Conservation (phyloP, 2,329 filamentous ascomycete species). For the Colletotrichum sp. region DNA sequence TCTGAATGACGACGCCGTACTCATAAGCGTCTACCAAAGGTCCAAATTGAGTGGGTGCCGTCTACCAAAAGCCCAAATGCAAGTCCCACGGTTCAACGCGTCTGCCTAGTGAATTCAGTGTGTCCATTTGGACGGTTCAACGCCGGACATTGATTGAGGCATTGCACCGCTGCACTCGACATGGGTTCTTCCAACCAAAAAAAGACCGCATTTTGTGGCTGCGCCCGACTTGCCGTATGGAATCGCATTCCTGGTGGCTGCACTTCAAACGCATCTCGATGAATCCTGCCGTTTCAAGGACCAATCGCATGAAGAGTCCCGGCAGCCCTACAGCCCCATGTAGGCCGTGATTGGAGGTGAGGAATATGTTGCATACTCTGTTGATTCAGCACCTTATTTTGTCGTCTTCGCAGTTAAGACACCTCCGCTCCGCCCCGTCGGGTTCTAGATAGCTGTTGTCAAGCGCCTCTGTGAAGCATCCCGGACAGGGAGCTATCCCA, state of each 20-base stretch:
- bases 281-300: not conserved
- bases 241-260: not conserved
- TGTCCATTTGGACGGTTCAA: not conserved
- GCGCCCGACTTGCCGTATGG: not conserved
- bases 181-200: not conserved
- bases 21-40: not conserved
- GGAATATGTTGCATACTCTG: not conserved
- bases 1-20: not conserved
- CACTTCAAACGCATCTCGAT: not conserved
- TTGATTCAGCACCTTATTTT: not conserved
- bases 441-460: not conserved
- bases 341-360: not conserved
- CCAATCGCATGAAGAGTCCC: not conserved
- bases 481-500: fast-evolving
- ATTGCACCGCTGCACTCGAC: not conserved
- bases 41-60: not conserved
- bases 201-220: not conserved
- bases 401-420: not conserved
- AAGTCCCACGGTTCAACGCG: not conserved
- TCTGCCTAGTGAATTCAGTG: not conserved
- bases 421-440: not conserved
- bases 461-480: not conserved
- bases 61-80: not conserved
- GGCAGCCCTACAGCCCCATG: not conserved
- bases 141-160: not conserved